Conservation (phyloP, 495 filamentous ascomycete species). For the Penicillium alfredii region DNA sequence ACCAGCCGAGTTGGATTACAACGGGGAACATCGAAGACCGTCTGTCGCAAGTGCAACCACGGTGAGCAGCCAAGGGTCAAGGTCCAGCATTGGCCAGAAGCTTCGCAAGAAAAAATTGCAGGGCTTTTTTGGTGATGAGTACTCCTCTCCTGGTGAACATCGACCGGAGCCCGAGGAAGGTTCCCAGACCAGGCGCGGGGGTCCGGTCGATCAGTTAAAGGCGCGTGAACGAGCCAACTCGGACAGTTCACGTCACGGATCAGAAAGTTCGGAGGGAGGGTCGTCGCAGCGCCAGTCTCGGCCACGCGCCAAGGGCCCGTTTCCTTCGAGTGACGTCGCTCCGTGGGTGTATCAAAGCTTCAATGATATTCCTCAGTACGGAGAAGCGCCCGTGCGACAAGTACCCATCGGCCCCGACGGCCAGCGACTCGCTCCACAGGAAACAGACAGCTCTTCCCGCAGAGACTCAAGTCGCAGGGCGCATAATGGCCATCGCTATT, state of each 20-base stretch:
- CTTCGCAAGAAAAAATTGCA: conserved; percentile 66
- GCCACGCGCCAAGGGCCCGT: conserved; percentile 61
- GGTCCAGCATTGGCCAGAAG: conserved; percentile 63
- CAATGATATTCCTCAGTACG: conserved; percentile 74
- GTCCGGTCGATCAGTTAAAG: conserved; percentile 51
- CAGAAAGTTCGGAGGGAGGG: conserved; percentile 42
- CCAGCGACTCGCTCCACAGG: conserved; percentile 51
- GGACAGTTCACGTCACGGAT: conserved; percentile 47
- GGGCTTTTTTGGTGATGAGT: conserved; percentile 86
- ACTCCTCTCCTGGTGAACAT: conserved; percentile 48
- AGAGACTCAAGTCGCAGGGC: conserved; percentile 52
- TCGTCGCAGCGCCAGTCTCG: conserved; percentile 63
- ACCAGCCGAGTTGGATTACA: conserved; percentile 59
- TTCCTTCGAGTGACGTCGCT: conserved; percentile 87
- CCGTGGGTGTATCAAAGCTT: conserved; percentile 93
- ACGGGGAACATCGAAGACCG: conserved; percentile 72
- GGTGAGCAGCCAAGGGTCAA: conserved; percentile 85
- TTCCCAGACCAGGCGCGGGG: conserved; percentile 16
- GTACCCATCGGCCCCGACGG: conserved; percentile 63
- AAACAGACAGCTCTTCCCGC: conserved; percentile 32
- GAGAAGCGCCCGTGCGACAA: conserved; percentile 75
- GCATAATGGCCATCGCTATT: conserved; percentile 67
- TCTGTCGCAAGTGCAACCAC: conserved; percentile 86
- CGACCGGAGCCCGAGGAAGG: too few relatives aligned
- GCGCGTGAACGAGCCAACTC: conserved; percentile 72